Conservation (phyloP, 2,329 filamentous ascomycete genomes). For the Sordariomycetes sp. region DNA sequence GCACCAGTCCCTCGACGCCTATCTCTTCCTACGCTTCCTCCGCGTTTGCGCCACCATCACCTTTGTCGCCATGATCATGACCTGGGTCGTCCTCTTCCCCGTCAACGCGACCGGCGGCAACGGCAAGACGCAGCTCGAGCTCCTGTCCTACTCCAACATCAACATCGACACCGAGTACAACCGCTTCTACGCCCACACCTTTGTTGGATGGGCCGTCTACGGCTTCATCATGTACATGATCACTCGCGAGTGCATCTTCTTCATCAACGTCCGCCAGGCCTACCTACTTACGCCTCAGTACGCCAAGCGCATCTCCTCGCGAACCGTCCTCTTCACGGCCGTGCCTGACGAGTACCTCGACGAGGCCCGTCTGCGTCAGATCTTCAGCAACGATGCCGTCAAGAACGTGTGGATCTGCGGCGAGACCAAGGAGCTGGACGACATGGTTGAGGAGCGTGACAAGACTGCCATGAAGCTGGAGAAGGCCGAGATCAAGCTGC, state of each 20-base stretch:
- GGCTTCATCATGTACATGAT: slow-evolving; percentile 84
- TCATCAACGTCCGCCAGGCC: slow-evolving; percentile 87
- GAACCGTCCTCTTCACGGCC: slow-evolving; percentile 86
- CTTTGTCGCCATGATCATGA: slow-evolving; percentile 70
- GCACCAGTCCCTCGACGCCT: slow-evolving; percentile 82
- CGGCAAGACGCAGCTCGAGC: slow-evolving; percentile 50
- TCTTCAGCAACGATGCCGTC: slow-evolving; percentile 71
- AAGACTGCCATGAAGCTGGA: slow-evolving; percentile 71
- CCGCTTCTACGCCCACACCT: slow-evolving; percentile 71
- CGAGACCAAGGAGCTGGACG: slow-evolving; percentile 64
- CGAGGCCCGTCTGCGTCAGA: slow-evolving; percentile 59
- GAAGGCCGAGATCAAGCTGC: slow-evolving; percentile 70
- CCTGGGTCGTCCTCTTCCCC: slow-evolving; percentile 78
- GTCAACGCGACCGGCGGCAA: slow-evolving; percentile 76
- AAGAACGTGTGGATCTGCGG: slow-evolving; percentile 78
- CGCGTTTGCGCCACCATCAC: slow-evolving; percentile 69
- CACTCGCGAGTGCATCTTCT: slow-evolving; percentile 83
- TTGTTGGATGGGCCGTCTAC: slow-evolving; percentile 76
- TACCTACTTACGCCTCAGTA: slow-evolving; percentile 83
- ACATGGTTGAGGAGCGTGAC: slow-evolving; percentile 70
- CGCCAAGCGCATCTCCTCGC: slow-evolving; percentile 74
- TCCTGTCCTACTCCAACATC: slow-evolving; percentile 29
- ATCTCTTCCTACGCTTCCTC: slow-evolving; percentile 79
- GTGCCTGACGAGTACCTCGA: slow-evolving; percentile 72
- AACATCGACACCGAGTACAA: slow-evolving; percentile 45